Percentiles rank a stretch among this genome's conserved stretches.
These are phyloP conservation scores for Trichoderma arundinaceum DNA, from an alignment of 2,329 filamentous ascomycete species.

Conservation along the genomic window DNA sequence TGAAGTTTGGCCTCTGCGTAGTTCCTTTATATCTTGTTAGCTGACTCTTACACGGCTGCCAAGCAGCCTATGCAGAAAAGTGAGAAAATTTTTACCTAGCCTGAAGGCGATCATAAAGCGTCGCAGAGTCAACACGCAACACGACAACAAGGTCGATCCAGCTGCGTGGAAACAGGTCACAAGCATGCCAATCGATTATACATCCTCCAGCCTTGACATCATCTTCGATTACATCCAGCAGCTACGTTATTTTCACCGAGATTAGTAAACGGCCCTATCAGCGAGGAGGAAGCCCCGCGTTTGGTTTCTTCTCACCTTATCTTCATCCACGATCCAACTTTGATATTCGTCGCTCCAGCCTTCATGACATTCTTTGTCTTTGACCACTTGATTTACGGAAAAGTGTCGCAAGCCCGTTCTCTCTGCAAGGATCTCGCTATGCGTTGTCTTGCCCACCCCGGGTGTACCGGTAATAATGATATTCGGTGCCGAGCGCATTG, in stretches of 20 bases:
- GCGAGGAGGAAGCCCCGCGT: background rate
- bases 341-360: constrained; percentile 84
- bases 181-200: constrained; percentile 98
- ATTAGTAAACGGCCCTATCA: background rate
- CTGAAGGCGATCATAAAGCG: constrained; percentile 83
- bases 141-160: constrained; percentile 97
- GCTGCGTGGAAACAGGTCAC: constrained; percentile 88
- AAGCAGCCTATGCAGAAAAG: too few relatives aligned
- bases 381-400: constrained; percentile 88
- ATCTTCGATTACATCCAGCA: constrained; percentile 88
- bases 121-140: constrained; percentile 76
- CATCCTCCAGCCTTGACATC: constrained; percentile 79
- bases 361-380: constrained; percentile 85
- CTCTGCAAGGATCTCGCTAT: constrained; percentile 80
- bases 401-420: constrained; percentile 80
- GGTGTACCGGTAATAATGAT: constrained; percentile 96
- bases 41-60: background rate
- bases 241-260: constrained; percentile 48
- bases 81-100: constrained; percentile 59
- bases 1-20: constrained; percentile 88
- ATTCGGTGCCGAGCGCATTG: constrained; percentile 70
- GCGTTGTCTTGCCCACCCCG: constrained; percentile 93
- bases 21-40: constrained; percentile 57
- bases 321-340: constrained; percentile 94
- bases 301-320: constrained; percentile 69